phyloP scores from a whole-genome alignment of 345 rosid genomes.

The Lumnitzera racemosa region DNA sequence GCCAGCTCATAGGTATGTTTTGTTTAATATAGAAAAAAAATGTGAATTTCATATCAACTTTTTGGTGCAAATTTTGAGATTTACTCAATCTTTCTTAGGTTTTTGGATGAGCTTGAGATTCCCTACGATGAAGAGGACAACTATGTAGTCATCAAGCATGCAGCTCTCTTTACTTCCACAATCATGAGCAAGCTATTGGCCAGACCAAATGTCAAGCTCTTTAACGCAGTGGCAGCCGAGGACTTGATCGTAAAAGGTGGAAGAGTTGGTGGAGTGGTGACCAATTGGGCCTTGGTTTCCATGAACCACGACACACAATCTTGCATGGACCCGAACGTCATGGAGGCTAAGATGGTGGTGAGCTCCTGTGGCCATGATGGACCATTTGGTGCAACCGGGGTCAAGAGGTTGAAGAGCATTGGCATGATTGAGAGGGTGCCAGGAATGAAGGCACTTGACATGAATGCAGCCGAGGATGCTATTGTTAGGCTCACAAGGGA shows the following conservation, averaged over 20 bases:
- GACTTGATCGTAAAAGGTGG: constrained; percentile 77
- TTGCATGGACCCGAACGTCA: constrained; percentile 97
- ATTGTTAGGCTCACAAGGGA: constrained; percentile 81
- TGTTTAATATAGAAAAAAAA: too few relatives aligned
- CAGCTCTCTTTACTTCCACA: constrained; percentile 85
- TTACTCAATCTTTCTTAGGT: constrained; percentile 23
- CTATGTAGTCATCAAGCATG: constrained; percentile 87
- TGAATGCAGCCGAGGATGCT: constrained; percentile 91
- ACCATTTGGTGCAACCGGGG: constrained; percentile 89
- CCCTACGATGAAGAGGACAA: constrained; percentile 79
- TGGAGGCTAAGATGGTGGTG: constrained; percentile 95
- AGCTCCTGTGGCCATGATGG: constrained; percentile 97
- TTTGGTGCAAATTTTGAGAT: too few relatives aligned
- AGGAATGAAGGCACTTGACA: constrained; percentile 92
- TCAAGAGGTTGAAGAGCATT: constrained; percentile 82
- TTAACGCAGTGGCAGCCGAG: constrained; percentile 92
- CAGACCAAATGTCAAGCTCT: constrained; percentile 89
- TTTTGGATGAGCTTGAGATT: constrained; percentile 69
- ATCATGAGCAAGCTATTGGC: constrained; percentile 97
- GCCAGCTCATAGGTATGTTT: constrained; percentile 5
- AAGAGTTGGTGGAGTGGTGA: constrained; percentile 74
- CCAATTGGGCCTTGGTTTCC: constrained; percentile 91
- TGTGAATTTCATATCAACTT: too few relatives aligned
- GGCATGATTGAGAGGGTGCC: constrained; percentile 80
- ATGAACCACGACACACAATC: constrained; percentile 94